phyloP scores from a whole-genome alignment of 805 yeast species.

The Torulaspora franciscae region DNA sequence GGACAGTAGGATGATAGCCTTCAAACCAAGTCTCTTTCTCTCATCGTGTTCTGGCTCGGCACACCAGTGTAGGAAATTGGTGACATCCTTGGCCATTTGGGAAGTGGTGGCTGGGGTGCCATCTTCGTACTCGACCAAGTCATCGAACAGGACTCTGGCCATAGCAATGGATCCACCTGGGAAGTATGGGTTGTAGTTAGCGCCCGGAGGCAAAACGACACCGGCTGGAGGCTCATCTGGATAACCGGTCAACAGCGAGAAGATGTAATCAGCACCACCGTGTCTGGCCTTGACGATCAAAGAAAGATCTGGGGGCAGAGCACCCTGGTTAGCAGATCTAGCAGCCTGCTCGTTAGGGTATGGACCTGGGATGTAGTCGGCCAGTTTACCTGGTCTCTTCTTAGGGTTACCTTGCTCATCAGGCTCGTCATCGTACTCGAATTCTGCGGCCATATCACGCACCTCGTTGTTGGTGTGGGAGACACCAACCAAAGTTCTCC shows the following conservation, averaged over 20 bases:
- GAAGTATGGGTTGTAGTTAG: constrained; percentile 99
- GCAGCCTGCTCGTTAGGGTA: constrained; percentile 98
- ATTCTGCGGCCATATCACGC: constrained; percentile 89
- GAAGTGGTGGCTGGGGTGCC: constrained; percentile 98
- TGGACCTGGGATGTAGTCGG: constrained; percentile 92
- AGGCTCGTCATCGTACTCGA: constrained; percentile 97
- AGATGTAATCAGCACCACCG: constrained; percentile 94
- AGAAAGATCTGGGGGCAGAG: constrained; percentile 96
- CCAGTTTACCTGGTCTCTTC: constrained; percentile 96
- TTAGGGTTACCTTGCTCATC: constrained; percentile 97
- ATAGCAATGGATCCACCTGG: constrained; percentile 99
- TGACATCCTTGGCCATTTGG: constrained; percentile 98
- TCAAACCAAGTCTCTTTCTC: constrained; percentile 93
- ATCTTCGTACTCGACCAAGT: constrained; percentile 95
- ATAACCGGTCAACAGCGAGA: constrained; percentile 93
- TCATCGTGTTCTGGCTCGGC: constrained; percentile 98
- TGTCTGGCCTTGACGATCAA: constrained; percentile 98
- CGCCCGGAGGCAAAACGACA: constrained; percentile 84
- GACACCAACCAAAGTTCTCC: constrained; percentile 98
- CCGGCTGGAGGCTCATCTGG: constrained; percentile 99
- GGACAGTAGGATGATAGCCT: constrained; percentile 77
- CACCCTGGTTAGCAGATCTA: constrained; percentile 99
- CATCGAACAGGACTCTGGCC: constrained; percentile 98
- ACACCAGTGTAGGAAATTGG: constrained; percentile 95
- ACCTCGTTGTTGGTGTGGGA: constrained; percentile 89